Percentiles rank a stretch among this genome's conserved stretches.
phyloP scores from a whole-genome alignment of 2,329 filamentous ascomycete genomes.

The Ilyonectria destructans region DNA sequence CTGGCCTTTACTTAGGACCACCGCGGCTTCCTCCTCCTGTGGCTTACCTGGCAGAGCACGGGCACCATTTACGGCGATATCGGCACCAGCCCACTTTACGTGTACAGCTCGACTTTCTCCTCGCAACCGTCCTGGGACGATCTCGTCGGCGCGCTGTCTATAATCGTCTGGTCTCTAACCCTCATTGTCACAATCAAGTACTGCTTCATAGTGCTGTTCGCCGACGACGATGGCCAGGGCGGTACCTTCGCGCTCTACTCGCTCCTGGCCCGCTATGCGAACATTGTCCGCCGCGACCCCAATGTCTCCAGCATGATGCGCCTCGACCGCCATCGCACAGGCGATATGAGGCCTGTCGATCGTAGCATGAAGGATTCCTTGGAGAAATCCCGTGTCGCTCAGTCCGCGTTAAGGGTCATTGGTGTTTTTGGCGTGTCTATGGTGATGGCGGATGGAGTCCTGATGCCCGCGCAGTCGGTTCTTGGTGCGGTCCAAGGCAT shows the following conservation, averaged over 20 bases:
- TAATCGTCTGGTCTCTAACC: conserved; percentile 80
- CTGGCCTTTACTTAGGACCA: too few relatives aligned
- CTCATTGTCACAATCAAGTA: conserved; percentile 82
- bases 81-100: conserved; percentile 78
- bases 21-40: conserved; percentile 45
- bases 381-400: conserved; percentile 69
- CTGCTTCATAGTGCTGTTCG: conserved; percentile 75
- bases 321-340: conserved; percentile 47
- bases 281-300: conserved; percentile 74
- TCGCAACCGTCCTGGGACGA: conserved; percentile 70
- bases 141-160: conserved; percentile 76
- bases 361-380: conserved; percentile 70
- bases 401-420: conserved; percentile 71
- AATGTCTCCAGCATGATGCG: conserved; percentile 44
- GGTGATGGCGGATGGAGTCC: conserved; percentile 77
- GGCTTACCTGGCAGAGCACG: conserved; percentile 76
- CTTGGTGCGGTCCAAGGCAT: conserved; percentile 79
- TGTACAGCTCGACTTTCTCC: conserved; percentile 79
- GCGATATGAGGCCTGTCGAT: conserved; percentile 69
- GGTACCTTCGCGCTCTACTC: conserved; percentile 80
- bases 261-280: conserved; percentile 72
- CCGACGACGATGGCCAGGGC: conserved; percentile 81
- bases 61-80: conserved; percentile 82
- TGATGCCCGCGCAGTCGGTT: conserved; percentile 80
- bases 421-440: conserved; percentile 78